Percentiles rank a stretch among this genome's conserved stretches.
These are phyloP conservation scores for Umbilicus rupestris DNA, from an alignment of 164 flowering plant species.

Conservation along the genomic window DNA sequence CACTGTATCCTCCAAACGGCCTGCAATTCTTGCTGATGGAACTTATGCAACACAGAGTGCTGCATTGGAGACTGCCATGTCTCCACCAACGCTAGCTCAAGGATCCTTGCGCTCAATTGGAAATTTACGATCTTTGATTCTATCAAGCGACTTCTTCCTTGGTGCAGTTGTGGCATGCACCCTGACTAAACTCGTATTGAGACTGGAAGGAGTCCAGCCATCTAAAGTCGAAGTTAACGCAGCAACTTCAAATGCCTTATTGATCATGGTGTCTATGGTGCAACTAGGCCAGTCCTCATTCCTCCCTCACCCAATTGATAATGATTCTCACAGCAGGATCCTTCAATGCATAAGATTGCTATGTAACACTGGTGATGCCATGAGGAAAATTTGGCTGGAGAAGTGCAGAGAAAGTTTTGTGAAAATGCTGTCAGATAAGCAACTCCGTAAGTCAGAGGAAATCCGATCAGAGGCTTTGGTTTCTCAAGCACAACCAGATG, in stretches of 20 bases:
- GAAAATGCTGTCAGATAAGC: conserved; percentile 86
- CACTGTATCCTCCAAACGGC: conserved; percentile 77
- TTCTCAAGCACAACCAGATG: conserved; percentile 90
- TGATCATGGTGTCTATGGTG: conserved; percentile 80
- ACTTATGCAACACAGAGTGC: conserved; percentile 98
- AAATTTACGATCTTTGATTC: conserved; percentile 76
- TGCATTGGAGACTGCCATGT: conserved; percentile 75
- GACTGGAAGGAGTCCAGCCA: conserved; percentile 87
- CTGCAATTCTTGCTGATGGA: conserved; percentile 92
- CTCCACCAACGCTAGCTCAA: conserved; percentile 56
- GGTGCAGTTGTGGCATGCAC: conserved; percentile 89
- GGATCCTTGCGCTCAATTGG: conserved; percentile 66
- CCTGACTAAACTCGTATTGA: conserved; percentile 70
- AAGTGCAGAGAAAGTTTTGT: conserved; percentile 90
- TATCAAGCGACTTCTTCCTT: conserved; percentile 88
- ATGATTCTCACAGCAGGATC: conserved; percentile 77
- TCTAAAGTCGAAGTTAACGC: conserved; percentile 75
- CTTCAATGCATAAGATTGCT: conserved; percentile 72
- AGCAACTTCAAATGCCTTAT: conserved; percentile 42
- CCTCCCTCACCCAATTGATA: conserved; percentile 86
- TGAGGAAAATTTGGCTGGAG: conserved; percentile 76
- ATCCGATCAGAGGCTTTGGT: conserved; percentile 78
- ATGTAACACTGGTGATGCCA: conserved; percentile 66
- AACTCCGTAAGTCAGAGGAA: conserved; percentile 79
- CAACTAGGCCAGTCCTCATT: conserved; percentile 77